A percentile compares a stretch with the other conserved stretches of the same genome.
phyloP scores from a whole-genome alignment of 805 yeast species.

The Ogataea dorogensis region DNA sequence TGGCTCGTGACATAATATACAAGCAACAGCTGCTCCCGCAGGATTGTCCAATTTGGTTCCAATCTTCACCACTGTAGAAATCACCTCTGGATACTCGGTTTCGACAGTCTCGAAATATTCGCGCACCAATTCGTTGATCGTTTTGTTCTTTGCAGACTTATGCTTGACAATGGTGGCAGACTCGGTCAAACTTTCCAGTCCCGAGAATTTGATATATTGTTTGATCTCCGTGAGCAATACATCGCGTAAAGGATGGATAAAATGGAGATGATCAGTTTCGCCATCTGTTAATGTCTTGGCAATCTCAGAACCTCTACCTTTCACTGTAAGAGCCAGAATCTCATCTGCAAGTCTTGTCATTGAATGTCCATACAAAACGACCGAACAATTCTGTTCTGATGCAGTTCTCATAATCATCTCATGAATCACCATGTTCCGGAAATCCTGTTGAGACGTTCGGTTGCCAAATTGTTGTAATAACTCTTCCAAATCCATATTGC shows the following conservation, averaged over 20 bases:
- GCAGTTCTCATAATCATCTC: conserved; percentile 51
- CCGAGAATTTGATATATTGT: conserved; percentile 47
- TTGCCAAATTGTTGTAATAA: conserved; percentile 42
- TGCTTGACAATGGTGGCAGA: conserved; percentile 21
- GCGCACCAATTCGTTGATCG: conserved; percentile 75
- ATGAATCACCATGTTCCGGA: conserved; percentile 45
- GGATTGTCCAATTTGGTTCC: conserved; percentile 73
- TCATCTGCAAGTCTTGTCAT: conserved; percentile 84
- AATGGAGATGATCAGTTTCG: conserved; percentile 37
- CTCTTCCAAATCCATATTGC: conserved; percentile 27
- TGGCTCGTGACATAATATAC: conserved; percentile 56
- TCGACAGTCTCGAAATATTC: conserved; percentile 73
- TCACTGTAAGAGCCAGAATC: conserved; percentile 74
- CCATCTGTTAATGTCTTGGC: conserved; percentile 51
- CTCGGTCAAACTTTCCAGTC: conserved; percentile 36
- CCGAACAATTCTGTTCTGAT: conserved; percentile 40
- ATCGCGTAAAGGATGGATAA: conserved; percentile 74
- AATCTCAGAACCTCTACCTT: conserved; percentile 78
- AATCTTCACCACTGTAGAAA: conserved; percentile 88
- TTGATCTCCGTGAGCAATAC: conserved; percentile 66
- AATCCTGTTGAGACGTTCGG: conserved; percentile 67
- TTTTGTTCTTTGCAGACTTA: conserved; percentile 64
- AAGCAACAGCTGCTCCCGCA: conserved; percentile 25
- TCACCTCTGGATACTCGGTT: conserved; percentile 79
- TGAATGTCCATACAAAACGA: conserved; percentile 70